These are phyloP conservation scores for Botrytis cinerea DNA, from an alignment of 2,329 filamentous ascomycete genomes.

Conservation along the genomic window DNA sequence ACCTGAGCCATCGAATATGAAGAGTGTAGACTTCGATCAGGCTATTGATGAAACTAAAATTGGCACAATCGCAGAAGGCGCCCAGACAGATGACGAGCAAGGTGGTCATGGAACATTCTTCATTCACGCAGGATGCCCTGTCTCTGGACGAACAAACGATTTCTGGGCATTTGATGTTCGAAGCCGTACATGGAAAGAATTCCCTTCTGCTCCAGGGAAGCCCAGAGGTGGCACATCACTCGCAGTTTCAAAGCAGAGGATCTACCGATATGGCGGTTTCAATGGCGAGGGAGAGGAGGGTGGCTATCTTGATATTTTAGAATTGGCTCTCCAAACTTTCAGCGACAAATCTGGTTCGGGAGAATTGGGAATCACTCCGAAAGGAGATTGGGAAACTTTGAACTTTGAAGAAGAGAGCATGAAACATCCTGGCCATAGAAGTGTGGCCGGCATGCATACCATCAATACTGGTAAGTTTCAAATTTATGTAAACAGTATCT, in stretches of 20 bases:
- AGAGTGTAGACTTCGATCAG: constrained; percentile 34
- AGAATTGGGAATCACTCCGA: constrained; percentile 54
- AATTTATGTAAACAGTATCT: not conserved
- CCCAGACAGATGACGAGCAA: constrained; percentile 58
- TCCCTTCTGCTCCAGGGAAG: constrained; percentile 66
- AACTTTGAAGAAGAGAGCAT: constrained; percentile 46
- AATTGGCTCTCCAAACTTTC: constrained; percentile 58
- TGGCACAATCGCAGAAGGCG: constrained; percentile 57
- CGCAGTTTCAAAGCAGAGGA: constrained; percentile 59
- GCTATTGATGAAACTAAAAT: constrained; percentile 55
- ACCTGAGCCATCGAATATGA: constrained; percentile 44
- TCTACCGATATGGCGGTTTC: constrained; percentile 81
- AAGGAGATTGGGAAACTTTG: constrained; percentile 57
- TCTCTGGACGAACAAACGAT: constrained; percentile 63
- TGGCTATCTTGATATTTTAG: constrained; percentile 67
- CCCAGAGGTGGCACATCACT: constrained; percentile 68
- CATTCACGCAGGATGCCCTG: constrained; percentile 73
- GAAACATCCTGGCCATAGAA: constrained; percentile 55
- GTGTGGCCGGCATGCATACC: constrained; percentile 55
- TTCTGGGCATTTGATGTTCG: constrained; percentile 76
- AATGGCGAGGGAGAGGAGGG: constrained; percentile 71
- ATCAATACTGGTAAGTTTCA: constrained; percentile 51
- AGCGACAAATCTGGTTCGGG: constrained; percentile 51
- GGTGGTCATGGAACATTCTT: constrained; percentile 71
- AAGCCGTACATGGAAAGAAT: constrained; percentile 64